A percentile compares a stretch with the other conserved stretches of the same genome.
These are phyloP conservation scores for Chiua sp. DNA, from an alignment of 1,284 basidiomycete species.

Conservation along the genomic window DNA sequence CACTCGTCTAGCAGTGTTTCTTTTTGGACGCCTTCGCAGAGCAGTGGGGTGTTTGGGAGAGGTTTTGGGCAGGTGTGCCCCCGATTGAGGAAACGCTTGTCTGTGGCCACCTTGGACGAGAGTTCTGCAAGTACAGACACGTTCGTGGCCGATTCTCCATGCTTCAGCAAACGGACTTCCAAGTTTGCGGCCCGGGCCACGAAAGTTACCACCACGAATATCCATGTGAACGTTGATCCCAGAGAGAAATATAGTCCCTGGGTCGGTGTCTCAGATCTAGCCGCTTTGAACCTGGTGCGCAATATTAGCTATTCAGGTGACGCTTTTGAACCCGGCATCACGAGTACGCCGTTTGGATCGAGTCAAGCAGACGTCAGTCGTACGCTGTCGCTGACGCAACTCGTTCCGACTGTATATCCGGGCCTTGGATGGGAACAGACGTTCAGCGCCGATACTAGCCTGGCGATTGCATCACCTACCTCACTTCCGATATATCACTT, in stretches of 20 bases:
- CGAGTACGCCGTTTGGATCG: constrained; percentile 21
- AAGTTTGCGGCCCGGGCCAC: constrained; percentile 13
- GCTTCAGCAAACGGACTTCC: constrained; percentile 13
- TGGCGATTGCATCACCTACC: constrained; percentile 9
- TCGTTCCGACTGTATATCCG: neutral
- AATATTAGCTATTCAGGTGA: neutral
- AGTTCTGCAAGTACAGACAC: constrained; percentile 27
- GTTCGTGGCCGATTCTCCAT: constrained; percentile 31
- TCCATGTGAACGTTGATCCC: neutral
- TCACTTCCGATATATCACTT: constrained; percentile 12
- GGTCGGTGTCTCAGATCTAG: neutral
- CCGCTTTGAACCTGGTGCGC: neutral
- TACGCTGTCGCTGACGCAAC: neutral
- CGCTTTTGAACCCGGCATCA: constrained; percentile 21
- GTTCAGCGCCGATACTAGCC: neutral
- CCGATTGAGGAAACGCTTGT: constrained; percentile 11
- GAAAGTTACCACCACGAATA: neutral
- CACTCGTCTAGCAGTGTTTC: constrained; percentile 11
- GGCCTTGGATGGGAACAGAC: neutral
- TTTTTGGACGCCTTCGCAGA: constrained; percentile 8
- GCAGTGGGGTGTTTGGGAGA: neutral
- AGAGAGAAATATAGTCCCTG: too few relatives aligned
- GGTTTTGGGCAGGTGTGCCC: constrained; percentile 1
- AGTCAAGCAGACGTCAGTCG: neutral
- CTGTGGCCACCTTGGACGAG: constrained; percentile 13